Evolutionary conservation across 2,329 filamentous ascomycete species (phyloP), one percentile per base, ranked within the genome.

Genomic region (Aspergillus pseudoglaucus): DNA sequence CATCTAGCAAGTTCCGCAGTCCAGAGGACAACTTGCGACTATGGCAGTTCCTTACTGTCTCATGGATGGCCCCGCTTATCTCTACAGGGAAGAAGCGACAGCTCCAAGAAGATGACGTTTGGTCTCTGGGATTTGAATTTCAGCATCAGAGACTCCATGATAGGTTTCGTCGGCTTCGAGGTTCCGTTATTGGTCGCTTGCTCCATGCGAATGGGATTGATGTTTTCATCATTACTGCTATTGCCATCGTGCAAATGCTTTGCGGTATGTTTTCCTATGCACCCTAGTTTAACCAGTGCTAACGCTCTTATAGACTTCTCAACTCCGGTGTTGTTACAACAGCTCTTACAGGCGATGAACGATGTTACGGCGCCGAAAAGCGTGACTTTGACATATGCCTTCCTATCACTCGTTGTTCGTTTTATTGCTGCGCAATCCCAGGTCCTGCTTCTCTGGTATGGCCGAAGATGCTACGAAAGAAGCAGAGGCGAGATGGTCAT

Each of bases 401-500:
- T 79, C 0, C 60, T 87, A 2, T 81, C 81, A 3, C 69, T 90
- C 2, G 58, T 78, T 2, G 68, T 82, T 3, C 78, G 85, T 30
- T 67, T 89, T 1, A 59, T 84, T 6, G 76, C 78, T 7, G 75
- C 80, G 1, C 87, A 91, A 57, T 79, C 80, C 0, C 76, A 77
- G 4, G 81, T 90, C 0, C 81, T 90, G 57, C 81, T 74, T 20
- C 71, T 89, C 0, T 95, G 90, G 90, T 94, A 86, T 60, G 82
- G 83, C n/a, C 80, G 90, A 54, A 82, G 90, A 50, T 81, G 81
- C 23, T 95, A 95, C 57, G 90, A 95, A 65, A 75, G 90, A 49
- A 89, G 85, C 4, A 76, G 90, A 42, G 90, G 90, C 4, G 89
- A 95, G 67, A 81, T 91, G 78, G 85, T 91, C 49, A 90, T 87